These are phyloP conservation scores for Scheffersomyces cryptocercus DNA, from an alignment of 1,139 yeast genomes.

Conservation along the genomic window DNA sequence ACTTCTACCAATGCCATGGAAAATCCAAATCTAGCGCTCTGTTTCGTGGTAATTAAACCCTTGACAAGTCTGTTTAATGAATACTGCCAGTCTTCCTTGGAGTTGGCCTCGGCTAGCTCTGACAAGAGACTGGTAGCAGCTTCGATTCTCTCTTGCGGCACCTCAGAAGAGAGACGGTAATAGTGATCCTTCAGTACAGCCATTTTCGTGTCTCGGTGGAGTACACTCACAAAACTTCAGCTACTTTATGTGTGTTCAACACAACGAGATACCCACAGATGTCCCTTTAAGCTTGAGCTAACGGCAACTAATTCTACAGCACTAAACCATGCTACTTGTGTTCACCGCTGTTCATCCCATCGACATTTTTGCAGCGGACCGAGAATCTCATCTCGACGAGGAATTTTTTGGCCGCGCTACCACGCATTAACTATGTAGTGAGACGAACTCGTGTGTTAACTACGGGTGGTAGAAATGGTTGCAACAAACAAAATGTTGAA, in stretches of 20 bases:
- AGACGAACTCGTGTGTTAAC: too few species aligned
- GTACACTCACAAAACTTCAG: too few species aligned
- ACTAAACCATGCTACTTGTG: too few species aligned
- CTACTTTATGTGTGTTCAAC: too few species aligned
- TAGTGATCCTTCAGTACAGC: slow-evolving; percentile 72
- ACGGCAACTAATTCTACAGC: too few species aligned
- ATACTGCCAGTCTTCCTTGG: slow-evolving; percentile 72
- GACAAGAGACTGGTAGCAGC: slow-evolving; percentile 71
- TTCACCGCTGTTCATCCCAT: too few species aligned
- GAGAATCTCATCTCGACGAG: neutral
- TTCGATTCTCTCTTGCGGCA: slow-evolving; percentile 66
- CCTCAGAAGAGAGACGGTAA: slow-evolving; percentile 76
- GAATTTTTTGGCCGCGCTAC: neutral
- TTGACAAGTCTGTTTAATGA: slow-evolving; percentile 75
- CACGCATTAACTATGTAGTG: too few species aligned
- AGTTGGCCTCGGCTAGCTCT: slow-evolving; percentile 50
- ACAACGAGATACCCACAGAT: too few species aligned
- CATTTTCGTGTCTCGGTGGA: slow-evolving; percentile 21
- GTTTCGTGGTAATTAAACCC: slow-evolving; percentile 82
- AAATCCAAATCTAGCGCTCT: slow-evolving; percentile 83
- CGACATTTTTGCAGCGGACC: neutral
- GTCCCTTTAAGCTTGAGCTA: neutral
- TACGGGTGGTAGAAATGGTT: too few species aligned
- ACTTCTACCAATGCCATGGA: slow-evolving; percentile 87
- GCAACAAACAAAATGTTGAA: too few species aligned